A percentile compares a stretch with the other conserved stretches of the same genome.
phyloP scores from a whole-genome alignment of 176 grass and related monocot species.

The Coix lacrymajobi region DNA sequence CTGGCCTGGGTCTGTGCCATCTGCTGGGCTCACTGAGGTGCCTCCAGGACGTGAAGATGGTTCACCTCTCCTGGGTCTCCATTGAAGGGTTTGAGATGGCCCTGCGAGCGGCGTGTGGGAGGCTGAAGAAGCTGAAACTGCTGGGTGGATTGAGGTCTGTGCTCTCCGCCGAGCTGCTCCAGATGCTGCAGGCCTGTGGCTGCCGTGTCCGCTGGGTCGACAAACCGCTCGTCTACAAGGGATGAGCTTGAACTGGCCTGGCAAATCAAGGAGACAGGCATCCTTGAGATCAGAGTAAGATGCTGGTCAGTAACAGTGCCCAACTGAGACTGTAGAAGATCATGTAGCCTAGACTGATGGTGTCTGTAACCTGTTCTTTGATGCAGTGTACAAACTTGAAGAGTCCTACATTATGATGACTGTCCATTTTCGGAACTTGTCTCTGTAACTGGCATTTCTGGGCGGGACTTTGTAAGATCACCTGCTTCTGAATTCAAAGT shows the following conservation, averaged over 20 bases:
- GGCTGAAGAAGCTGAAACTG: conserved; percentile 79
- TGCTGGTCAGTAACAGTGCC: neutral
- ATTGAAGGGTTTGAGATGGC: conserved; percentile 65
- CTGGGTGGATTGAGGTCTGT: conserved; percentile 41
- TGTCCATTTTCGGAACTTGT: neutral
- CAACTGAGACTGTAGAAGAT: neutral
- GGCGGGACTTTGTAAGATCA: neutral
- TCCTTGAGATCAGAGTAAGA: neutral
- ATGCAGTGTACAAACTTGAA: neutral
- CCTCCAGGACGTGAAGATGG: conserved; percentile 77
- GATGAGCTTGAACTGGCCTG: neutral
- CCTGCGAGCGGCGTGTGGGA: conserved; percentile 36
- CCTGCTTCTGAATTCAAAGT: neutral
- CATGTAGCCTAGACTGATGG: neutral
- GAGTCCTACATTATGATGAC: neutral
- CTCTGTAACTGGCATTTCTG: neutral
- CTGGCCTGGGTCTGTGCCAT: conserved; percentile 56
- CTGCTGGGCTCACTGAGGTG: conserved; percentile 58
- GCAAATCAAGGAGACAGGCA: neutral
- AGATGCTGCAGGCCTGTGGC: conserved; percentile 41
- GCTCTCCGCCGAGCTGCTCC: conserved; percentile 51
- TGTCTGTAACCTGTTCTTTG: neutral
- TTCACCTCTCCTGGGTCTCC: conserved; percentile 60
- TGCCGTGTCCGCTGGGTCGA: conserved; percentile 64
- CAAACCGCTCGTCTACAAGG: conserved; percentile 31